Conservation (phyloP, 805 yeast species). For the Ogataea pignaliae region DNA sequence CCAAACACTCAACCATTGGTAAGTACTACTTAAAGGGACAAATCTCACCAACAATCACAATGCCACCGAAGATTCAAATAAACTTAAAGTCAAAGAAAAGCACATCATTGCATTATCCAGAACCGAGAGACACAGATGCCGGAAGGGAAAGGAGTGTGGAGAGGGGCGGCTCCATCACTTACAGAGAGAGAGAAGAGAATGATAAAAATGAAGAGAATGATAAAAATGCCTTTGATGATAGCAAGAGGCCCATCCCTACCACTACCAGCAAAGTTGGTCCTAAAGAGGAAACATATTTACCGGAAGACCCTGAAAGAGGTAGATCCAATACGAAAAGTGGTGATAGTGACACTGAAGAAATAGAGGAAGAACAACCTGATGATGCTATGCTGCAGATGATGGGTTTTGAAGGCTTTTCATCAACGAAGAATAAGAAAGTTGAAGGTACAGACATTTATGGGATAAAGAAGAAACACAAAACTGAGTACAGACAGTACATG, state of each 20-base stretch:
- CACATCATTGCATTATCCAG: background rate
- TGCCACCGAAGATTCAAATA: constrained; percentile 20
- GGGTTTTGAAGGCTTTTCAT: constrained; percentile 55
- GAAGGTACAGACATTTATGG: constrained; percentile 43
- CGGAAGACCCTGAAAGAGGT: constrained; percentile 2
- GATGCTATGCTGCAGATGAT: constrained; percentile 40
- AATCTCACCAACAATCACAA: background rate
- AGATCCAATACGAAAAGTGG: constrained; percentile 3
- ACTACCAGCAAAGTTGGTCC: no score
- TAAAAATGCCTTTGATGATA: no score
- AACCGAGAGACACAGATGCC: background rate
- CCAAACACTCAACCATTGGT: no score
- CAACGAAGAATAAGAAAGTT: constrained; percentile 56
- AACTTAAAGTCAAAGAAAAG: constrained; percentile 10
- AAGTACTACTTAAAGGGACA: no score
- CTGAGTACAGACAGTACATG: constrained; percentile 57
- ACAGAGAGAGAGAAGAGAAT: constrained; percentile 17
- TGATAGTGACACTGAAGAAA: constrained; percentile 1
- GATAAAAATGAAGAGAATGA: constrained; percentile 10
- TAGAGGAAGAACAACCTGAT: constrained; percentile 15
- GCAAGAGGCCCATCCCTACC: no score
- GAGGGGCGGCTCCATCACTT: constrained; percentile 10
- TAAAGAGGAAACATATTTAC: background rate
- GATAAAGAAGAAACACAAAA: constrained; percentile 32
- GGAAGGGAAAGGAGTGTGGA: constrained; percentile 18